Conservation (phyloP, 441 rosid genomes). For the Daphne laureola region DNA sequence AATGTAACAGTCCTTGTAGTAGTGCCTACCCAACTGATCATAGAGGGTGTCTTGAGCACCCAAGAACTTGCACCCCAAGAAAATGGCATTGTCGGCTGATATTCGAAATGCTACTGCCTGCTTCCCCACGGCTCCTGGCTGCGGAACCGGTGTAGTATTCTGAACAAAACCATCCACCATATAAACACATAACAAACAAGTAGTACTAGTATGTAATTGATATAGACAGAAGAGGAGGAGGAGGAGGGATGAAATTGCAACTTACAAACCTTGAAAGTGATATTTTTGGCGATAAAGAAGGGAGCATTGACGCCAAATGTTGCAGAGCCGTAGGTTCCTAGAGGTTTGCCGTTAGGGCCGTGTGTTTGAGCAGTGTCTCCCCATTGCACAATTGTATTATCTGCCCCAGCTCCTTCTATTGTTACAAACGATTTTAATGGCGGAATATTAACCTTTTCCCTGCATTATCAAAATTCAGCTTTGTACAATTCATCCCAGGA, state of each 20-base stretch:
- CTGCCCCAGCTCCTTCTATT: conserved; percentile 86
- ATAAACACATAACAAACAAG: not conserved
- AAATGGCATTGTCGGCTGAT: conserved; percentile 77
- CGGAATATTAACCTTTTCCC: conserved; percentile 84
- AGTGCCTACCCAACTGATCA: conserved; percentile 87
- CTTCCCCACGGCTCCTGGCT: conserved; percentile 75
- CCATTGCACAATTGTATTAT: conserved; percentile 76
- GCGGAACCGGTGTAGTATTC: conserved; percentile 84
- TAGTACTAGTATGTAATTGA: no score
- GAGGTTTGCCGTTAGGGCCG: conserved; percentile 53
- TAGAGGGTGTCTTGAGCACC: conserved; percentile 95
- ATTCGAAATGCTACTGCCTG: conserved; percentile 95
- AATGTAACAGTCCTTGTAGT: conserved; percentile 89
- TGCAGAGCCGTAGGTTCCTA: conserved; percentile 78
- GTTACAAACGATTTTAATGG: conserved; percentile 73
- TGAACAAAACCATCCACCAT: conserved; percentile 12
- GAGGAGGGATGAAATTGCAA: not conserved
- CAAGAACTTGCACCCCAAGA: conserved; percentile 70
- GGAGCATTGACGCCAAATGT: conserved; percentile 84
- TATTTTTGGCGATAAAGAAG: conserved; percentile 79
- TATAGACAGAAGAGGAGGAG: not conserved
- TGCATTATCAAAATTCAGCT: conserved; percentile 9
- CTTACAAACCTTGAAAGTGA: conserved; percentile 70
- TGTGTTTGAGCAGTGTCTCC: conserved; percentile 89
- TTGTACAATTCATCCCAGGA: no score